Base-by-base conservation (phyloP, 139 green algal species). In the Dunaliella sp. region DNA sequence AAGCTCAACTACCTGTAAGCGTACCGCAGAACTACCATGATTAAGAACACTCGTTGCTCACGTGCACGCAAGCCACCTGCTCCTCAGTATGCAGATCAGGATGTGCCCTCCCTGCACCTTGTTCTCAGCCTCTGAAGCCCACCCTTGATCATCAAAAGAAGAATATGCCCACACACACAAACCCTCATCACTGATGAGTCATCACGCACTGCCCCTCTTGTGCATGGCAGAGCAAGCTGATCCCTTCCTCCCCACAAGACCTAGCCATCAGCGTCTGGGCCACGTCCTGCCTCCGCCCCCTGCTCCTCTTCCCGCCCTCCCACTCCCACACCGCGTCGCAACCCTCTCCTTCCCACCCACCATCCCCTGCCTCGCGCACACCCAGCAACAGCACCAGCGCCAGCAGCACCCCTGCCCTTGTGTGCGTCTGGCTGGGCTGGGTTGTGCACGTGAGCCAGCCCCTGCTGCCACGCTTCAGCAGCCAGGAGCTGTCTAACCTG, bases 261-360 rank as follows among this genome's bases (percentile, higher is more conserved):
- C 84, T 90, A 7, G 65, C 80, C 77, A 90, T 85, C 81, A 77
- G 36, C 1, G 35, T 84, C 38, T 90, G 88, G 88, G 75, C 73
- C 1, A 22, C 88, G 77, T 72, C 88, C 0, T 74, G 76, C n/a
- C 76, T 81, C 7, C 76, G 34, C n/a, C 7, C 28, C 36, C n/a
- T 38, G 30, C 31, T 81, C n/a, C 2, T 26, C 73, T 36, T 28
- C 73, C 73, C 73, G 2, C 32, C 73, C 12, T 28, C 73, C n/a
- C n/a, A n/a, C n/a, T n/a, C n/a, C n/a, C n/a, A n/a, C n/a, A n/a
- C n/a, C n/a, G n/a, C n/a, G n/a, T n/a, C n/a, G n/a, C 7, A 34
- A 12, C 76, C 22, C n/a, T 12, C 30, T 36, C n/a, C 31, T 37
- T 1, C 1, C 25, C 76, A 1, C 31, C n/a, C 36, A 24, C 76